phyloP scores from a whole-genome alignment of 805 yeast species.

The Citeromyces matritensis region DNA sequence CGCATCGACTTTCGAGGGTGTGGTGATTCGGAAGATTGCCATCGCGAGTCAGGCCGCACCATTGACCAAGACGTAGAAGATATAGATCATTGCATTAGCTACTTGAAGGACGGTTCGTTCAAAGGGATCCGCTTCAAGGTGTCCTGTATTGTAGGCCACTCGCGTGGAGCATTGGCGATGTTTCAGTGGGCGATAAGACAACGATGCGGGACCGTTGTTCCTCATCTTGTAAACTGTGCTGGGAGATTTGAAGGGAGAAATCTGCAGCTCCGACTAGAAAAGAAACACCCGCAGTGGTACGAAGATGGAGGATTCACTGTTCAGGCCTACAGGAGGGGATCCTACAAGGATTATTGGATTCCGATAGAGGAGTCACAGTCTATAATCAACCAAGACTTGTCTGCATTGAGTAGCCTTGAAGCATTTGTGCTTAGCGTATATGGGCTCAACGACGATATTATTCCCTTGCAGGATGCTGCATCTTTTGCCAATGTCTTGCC shows the following conservation, averaged over 20 bases:
- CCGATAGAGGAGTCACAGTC: constrained; percentile 35
- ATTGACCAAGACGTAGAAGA: constrained; percentile 58
- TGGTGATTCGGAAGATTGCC: constrained; percentile 55
- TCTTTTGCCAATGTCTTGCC: constrained; percentile 40
- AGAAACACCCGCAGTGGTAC: constrained; percentile 20
- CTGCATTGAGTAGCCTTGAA: constrained; percentile 19
- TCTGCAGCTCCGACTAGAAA: constrained; percentile 21
- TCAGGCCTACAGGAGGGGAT: constrained; percentile 34
- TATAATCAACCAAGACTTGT: constrained; percentile 31
- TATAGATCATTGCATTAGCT: constrained; percentile 29
- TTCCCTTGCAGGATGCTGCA: constrained; percentile 51
- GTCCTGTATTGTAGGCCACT: constrained; percentile 57
- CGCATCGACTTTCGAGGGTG: constrained; percentile 80
- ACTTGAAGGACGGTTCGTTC: constrained; percentile 9
- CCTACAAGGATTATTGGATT: constrained; percentile 22
- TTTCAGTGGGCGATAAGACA: constrained; percentile 47
- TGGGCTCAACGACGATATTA: constrained; percentile 52
- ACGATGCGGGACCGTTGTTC: constrained; percentile 27
- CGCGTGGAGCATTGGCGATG: constrained; percentile 68
- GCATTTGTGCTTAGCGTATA: constrained; percentile 51
- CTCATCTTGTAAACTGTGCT: constrained; percentile 56
- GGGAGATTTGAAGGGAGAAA: constrained; percentile 49
- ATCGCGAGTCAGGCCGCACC: constrained; percentile 31
- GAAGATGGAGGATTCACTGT: constrained; percentile 22
- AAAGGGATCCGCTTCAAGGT: constrained; percentile 27